Conservation (phyloP, 257 asterid species). For the Petrea volubilis region DNA sequence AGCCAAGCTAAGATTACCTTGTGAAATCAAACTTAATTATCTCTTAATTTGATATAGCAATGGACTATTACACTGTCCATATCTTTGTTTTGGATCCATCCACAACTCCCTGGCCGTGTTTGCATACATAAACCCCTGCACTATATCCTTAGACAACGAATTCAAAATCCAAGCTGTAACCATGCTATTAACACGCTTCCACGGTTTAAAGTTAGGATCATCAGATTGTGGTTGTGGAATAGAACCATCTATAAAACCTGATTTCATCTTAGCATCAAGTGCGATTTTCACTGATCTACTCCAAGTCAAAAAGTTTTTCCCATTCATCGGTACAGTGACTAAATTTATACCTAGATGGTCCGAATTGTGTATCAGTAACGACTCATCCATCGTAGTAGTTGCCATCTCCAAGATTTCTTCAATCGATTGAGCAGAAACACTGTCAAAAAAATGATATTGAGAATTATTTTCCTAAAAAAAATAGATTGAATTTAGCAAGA, state of each 20-base stretch:
- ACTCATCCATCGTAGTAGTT: background rate
- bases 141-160: background rate
- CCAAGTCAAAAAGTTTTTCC: background rate
- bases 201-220: background rate
- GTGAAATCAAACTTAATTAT: background rate
- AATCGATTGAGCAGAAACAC: no score
- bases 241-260: background rate
- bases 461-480: no score
- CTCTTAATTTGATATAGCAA: background rate
- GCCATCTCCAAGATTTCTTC: no score
- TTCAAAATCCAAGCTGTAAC: background rate
- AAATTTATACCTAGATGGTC: background rate
- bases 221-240: background rate
- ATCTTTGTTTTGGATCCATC: background rate
- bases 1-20: background rate
- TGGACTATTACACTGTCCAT: background rate
- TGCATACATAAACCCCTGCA: background rate
- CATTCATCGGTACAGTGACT: background rate
- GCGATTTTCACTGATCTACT: background rate
- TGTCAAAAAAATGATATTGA: no score
- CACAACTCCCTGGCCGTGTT: background rate
- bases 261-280: background rate
- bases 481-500: no score
- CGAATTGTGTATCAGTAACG: background rate
- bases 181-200: background rate